These are phyloP conservation scores for Cyathus striatus DNA, from an alignment of 768 basidiomycete species.

Conservation along the genomic window DNA sequence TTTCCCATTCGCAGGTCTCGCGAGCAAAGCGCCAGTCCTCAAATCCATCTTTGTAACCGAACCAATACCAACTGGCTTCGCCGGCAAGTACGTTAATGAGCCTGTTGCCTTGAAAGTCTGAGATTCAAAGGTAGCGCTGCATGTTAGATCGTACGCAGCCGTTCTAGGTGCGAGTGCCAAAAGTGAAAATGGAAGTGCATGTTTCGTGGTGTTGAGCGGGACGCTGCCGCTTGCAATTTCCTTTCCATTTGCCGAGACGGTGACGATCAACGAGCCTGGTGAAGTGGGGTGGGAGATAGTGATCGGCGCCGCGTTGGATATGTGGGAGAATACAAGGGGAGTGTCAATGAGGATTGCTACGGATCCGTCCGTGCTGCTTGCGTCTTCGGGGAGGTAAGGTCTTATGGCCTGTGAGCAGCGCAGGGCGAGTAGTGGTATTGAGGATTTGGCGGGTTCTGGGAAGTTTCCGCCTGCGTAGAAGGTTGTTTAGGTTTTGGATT, in stretches of 20 bases:
- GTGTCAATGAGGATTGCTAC: slow-evolving; percentile 49
- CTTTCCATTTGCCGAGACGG: slow-evolving; percentile 40
- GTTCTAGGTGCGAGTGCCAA: slow-evolving; percentile 35
- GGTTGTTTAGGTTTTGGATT: not conserved
- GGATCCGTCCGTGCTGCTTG: slow-evolving; percentile 21
- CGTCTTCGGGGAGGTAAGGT: slow-evolving; percentile 56
- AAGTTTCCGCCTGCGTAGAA: slow-evolving; percentile 35
- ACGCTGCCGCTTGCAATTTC: slow-evolving; percentile 37
- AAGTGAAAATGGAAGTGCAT: slow-evolving; percentile 45
- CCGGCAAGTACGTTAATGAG: slow-evolving; percentile 43
- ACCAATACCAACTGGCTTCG: slow-evolving; percentile 38
- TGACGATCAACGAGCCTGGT: slow-evolving; percentile 30
- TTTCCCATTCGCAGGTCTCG: slow-evolving; percentile 44
- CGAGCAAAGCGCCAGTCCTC: slow-evolving; percentile 52
- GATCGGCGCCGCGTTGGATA: slow-evolving; percentile 43
- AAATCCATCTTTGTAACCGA: slow-evolving; percentile 63
- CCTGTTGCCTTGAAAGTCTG: slow-evolving; percentile 42
- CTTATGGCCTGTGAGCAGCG: slow-evolving; percentile 55
- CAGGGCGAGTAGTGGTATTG: slow-evolving; percentile 45
- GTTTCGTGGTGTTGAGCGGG: slow-evolving; percentile 46
- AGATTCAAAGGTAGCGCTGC: slow-evolving; percentile 29
- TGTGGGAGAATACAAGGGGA: slow-evolving; percentile 39
- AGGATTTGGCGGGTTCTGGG: slow-evolving; percentile 27
- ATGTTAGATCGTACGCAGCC: slow-evolving; percentile 29
- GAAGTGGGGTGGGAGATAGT: slow-evolving; percentile 19